A percentile compares a stretch with the other conserved stretches of the same genome.
These are phyloP conservation scores for Penicillium steckii DNA, from an alignment of 495 filamentous ascomycete genomes.

Conservation along the genomic window DNA sequence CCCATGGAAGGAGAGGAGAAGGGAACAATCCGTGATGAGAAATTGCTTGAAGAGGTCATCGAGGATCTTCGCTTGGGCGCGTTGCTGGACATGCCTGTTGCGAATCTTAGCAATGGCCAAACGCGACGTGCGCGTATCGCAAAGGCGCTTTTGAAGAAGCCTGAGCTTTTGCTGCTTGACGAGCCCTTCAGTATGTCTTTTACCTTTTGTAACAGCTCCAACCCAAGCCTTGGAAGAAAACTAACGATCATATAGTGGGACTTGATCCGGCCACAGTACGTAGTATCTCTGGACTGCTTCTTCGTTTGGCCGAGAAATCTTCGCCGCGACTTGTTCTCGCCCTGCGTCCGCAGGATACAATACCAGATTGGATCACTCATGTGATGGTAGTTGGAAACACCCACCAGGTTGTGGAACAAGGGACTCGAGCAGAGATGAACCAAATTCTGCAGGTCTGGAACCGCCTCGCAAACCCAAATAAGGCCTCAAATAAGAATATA, in stretches of 20 bases:
- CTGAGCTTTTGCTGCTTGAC: constrained; percentile 82
- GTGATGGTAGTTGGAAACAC: constrained; percentile 63
- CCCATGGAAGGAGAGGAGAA: constrained; percentile 54
- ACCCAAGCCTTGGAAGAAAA: background rate
- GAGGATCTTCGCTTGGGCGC: constrained; percentile 60
- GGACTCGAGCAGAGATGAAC: constrained; percentile 14
- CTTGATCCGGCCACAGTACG: constrained; percentile 78
- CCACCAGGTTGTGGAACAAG: constrained; percentile 51
- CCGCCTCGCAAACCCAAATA: background rate
- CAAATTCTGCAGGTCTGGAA: constrained; percentile 29
- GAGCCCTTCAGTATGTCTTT: constrained; percentile 77
- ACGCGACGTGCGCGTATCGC: constrained; percentile 84
- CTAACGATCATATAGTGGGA: constrained; percentile 57
- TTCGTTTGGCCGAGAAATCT: constrained; percentile 58
- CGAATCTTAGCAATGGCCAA: constrained; percentile 91
- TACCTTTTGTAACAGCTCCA: background rate
- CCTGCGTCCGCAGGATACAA: constrained; percentile 76
- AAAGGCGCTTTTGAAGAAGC: constrained; percentile 72
- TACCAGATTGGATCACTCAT: constrained; percentile 91
- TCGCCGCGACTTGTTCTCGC: constrained; percentile 73
- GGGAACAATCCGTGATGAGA: constrained; percentile 38
- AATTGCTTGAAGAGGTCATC: constrained; percentile 58
- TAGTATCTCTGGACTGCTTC: constrained; percentile 66
- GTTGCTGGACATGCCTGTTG: constrained; percentile 74
- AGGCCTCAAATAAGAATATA: background rate